A percentile compares a stretch with the other conserved stretches of the same genome.
Conservation (phyloP, 257 asterid species). For the Solanum chiquidenum region DNA sequence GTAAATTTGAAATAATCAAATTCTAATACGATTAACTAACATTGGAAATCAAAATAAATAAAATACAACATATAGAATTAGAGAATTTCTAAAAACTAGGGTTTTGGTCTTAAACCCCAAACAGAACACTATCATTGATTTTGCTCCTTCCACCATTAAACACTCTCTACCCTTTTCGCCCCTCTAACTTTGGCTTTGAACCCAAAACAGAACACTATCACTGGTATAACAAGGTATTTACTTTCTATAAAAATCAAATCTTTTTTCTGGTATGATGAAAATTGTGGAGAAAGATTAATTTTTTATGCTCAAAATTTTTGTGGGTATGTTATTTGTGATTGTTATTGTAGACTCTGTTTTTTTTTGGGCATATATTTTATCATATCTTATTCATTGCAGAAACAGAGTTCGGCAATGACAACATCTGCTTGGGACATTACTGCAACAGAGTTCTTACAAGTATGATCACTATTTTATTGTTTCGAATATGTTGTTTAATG, state of each 20-base stretch:
- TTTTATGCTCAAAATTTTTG: neutral
- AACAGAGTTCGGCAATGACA: conserved; percentile 27
- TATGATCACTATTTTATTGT: conserved; percentile 7
- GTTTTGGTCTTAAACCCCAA: neutral
- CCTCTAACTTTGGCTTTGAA: neutral
- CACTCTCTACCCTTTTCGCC: neutral
- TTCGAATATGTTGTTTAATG: neutral
- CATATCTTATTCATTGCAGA: neutral
- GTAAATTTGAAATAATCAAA: no score
- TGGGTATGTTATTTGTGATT: neutral
- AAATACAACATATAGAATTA: neutral
- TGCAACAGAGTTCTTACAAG: conserved; percentile 52
- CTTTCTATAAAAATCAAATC: neutral
- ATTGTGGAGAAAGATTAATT: neutral
- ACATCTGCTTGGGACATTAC: conserved; percentile 38
- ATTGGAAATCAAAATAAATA: neutral
- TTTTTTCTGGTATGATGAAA: neutral
- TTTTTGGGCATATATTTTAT: neutral
- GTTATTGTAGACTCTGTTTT: neutral
- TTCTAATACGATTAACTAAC: no score
- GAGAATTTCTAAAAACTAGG: neutral
- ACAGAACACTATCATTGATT: neutral
- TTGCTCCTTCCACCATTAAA: neutral
- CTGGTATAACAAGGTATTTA: neutral
- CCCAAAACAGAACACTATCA: neutral